Base-by-base conservation (phyloP, 768 basidiomycete species). In the Postia placenta region DNA sequence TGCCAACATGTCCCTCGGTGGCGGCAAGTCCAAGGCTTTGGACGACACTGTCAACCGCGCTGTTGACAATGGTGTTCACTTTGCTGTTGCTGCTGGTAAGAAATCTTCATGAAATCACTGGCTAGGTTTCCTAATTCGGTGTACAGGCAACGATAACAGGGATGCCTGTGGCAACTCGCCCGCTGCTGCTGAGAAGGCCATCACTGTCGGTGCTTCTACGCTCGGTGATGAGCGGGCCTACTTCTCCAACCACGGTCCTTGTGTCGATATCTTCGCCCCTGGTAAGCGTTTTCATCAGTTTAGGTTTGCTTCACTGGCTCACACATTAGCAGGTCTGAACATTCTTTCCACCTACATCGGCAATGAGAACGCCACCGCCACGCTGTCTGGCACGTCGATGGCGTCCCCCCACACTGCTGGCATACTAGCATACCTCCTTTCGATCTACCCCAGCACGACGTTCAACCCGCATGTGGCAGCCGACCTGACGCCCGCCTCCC, bases 1-100 rank as follows among this genome's bases (percentile, higher is more conserved):
- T 46, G 90, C 86, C 43, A 95, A 95, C 76, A 96, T 99, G 96
- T 88, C 85, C 65, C 85, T 99, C 45, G 96, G 96, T 54, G 96
- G 96, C 60, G 91, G 92, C 51, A 95, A 94, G 73, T 91, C 89
- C 4, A 76, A 71, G 19, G 79, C 89, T 27, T 77, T 98, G 45
- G 92, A 99, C 54, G 74, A 76, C 20, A 81, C 85, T 45, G 92
- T 99, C 53, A 83, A 98, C 71, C 72, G 70, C 44, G 92, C 96
- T 40, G 91, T 95, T 47, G 76, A 80, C 7, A 53, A 65, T 28
- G 96, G 96, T 33, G 76, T 99, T 27, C 92, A 97, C 75, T 96
- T 98, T 57, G 91, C 95, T 53, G 96, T 99, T 52, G 95, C 95
- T 53, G 94, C 94, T 52, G 93, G 91, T 80, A 69, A 59, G 77